Evolutionary conservation across 441 rosid species (phyloP).

Genomic region (Kokia cookei): DNA sequence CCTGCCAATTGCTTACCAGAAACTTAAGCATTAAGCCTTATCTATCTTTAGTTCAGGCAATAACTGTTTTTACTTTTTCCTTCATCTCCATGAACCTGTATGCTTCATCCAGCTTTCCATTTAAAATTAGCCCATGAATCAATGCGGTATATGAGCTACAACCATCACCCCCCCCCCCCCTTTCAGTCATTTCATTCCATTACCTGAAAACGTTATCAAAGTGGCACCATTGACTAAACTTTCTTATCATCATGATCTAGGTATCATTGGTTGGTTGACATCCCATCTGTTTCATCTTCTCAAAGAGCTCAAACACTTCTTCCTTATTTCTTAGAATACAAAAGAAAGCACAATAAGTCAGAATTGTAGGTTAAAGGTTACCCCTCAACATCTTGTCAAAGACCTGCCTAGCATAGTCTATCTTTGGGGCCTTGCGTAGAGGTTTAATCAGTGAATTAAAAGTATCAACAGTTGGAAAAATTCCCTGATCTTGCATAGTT

Average conservation of each 20-base stretch:
- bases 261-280: slow-evolving; percentile 69
- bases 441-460: slow-evolving; percentile 82
- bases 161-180: slow-evolving; percentile 53
- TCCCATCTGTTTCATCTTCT: slow-evolving; percentile 56
- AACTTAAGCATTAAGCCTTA: slow-evolving; percentile 65
- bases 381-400: slow-evolving; percentile 64
- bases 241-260: slow-evolving; percentile 75
- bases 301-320: slow-evolving; percentile 66
- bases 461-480: slow-evolving; percentile 57
- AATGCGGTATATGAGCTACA: slow-evolving; percentile 71
- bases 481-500: slow-evolving; percentile 68
- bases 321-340: slow-evolving; percentile 49
- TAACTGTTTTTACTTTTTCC: slow-evolving; percentile 34
- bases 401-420: slow-evolving; percentile 47
- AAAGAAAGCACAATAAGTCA: slow-evolving; percentile 74
- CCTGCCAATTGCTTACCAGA: slow-evolving; percentile 51
- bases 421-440: slow-evolving; percentile 53
- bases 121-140: slow-evolving; percentile 83
- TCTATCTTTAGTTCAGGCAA: slow-evolving; percentile 65
- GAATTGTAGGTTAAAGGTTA: slow-evolving; percentile 49
- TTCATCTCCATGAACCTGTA: slow-evolving; percentile 70
- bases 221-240: slow-evolving; percentile 77
- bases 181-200: slow-evolving; percentile 75
- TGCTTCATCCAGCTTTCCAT: slow-evolving; percentile 79
- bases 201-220: slow-evolving; percentile 51